Percentiles rank a stretch among this genome's conserved stretches.
These are phyloP conservation scores for Magnaporthiopsis poae DNA, from an alignment of 2,329 filamentous ascomycete species.

Conservation along the genomic window DNA sequence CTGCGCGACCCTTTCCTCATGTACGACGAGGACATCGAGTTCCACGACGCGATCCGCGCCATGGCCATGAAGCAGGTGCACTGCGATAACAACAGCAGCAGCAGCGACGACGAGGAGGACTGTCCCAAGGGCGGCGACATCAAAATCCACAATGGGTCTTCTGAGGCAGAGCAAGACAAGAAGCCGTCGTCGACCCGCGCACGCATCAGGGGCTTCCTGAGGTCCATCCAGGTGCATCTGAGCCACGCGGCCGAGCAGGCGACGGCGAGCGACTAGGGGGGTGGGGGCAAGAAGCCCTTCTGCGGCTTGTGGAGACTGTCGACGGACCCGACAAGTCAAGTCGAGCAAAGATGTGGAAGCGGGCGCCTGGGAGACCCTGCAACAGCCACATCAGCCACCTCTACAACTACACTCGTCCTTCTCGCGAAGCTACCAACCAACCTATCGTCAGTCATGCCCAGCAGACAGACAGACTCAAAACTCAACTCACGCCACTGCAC, in stretches of 20 bases:
- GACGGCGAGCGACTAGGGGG: neutral
- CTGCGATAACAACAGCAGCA: neutral
- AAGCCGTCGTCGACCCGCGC: neutral
- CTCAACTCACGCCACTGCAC: too few species aligned
- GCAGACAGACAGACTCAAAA: too few species aligned
- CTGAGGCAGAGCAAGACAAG: neutral
- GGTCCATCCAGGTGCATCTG: neutral
- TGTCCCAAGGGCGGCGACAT: neutral
- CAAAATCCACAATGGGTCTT: neutral
- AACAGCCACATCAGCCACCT: too few species aligned
- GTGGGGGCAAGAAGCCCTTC: too few species aligned
- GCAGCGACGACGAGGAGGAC: neutral
- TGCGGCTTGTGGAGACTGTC: too few species aligned
- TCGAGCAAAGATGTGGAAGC: too few species aligned
- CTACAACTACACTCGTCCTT: too few species aligned
- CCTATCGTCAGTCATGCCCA: too few species aligned
- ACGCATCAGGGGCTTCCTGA: neutral
- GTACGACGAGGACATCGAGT: conserved; percentile 9
- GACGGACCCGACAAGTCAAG: too few species aligned
- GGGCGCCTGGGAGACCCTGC: too few species aligned
- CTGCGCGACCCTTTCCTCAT: conserved; percentile 6
- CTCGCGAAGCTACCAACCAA: too few species aligned
- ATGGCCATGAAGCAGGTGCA: conserved; percentile 1
- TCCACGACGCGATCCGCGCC: conserved; percentile 10
- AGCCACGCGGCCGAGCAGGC: neutral